These are phyloP conservation scores for Phytopythium kandeliae DNA, from an alignment of 352 stramenopile species.

Conservation along the genomic window DNA sequence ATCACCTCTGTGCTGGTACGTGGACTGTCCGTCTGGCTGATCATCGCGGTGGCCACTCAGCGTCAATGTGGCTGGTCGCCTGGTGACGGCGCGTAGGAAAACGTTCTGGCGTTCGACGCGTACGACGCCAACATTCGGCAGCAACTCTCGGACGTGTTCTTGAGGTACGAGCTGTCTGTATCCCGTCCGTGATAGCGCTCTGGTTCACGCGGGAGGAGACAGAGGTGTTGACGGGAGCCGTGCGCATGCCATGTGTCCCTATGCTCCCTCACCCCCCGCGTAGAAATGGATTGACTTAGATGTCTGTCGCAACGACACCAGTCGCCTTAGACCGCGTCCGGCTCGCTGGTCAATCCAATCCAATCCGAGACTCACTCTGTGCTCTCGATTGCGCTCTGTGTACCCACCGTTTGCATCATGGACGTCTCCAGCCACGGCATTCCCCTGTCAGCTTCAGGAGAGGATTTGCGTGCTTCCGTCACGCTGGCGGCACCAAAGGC, in stretches of 20 bases:
- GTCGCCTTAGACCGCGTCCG: not conserved
- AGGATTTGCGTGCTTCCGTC: conserved; percentile 29
- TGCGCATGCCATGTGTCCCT: conserved; percentile 7
- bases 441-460: conserved; percentile 29
- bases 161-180: conserved; percentile 36
- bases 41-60: not conserved
- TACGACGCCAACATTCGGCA: conserved; percentile 74
- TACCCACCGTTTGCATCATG: not conserved
- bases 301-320: not conserved
- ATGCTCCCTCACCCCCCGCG: conserved; percentile 3
- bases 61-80: not conserved
- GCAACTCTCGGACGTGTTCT: conserved; percentile 75
- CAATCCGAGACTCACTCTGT: conserved; percentile 12
- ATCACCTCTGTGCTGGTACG: conserved; percentile 70
- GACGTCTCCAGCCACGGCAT: conserved; percentile 47
- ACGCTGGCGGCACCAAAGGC: conserved; percentile 29
- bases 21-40: not conserved
- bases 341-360: not conserved
- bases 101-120: conserved; percentile 93
- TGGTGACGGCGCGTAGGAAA: conserved; percentile 79
- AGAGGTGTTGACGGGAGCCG: conserved; percentile 7
- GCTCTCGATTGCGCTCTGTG: conserved; percentile 7
- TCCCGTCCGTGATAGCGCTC: not conserved
- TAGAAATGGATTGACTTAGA: conserved; percentile 21
- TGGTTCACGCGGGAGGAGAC: conserved; percentile 1